Conservation (phyloP, 371 early-diverging fungal genomes). For the Actinomucor elegans region DNA sequence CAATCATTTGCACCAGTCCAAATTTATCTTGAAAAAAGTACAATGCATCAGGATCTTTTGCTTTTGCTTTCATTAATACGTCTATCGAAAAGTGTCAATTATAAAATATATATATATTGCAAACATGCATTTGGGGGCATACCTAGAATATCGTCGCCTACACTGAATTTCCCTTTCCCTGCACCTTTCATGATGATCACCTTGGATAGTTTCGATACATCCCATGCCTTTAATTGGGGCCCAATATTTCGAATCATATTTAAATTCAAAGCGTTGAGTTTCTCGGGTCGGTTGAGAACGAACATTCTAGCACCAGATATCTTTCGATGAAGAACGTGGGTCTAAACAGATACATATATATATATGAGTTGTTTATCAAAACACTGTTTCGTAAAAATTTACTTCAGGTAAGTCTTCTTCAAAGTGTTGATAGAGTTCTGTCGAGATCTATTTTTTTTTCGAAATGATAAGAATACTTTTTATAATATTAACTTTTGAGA, state of each 20-base stretch:
- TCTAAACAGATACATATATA: conserved; percentile 26
- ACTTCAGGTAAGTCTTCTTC: conserved; percentile 22
- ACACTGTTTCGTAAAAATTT: not conserved
- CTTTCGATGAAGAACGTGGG: conserved; percentile 62
- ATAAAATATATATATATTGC: not conserved
- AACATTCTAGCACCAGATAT: conserved; percentile 57
- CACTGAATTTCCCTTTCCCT: conserved; percentile 86
- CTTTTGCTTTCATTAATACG: conserved; percentile 29
- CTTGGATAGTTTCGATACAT: conserved; percentile 83
- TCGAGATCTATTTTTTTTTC: conserved; percentile 12
- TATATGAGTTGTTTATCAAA: not conserved
- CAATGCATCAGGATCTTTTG: conserved; percentile 63
- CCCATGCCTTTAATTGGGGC: conserved; percentile 89
- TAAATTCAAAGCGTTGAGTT: conserved; percentile 86
- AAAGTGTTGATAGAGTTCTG: conserved; percentile 15
- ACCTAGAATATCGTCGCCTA: conserved; percentile 94
- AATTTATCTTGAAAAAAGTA: conserved; percentile 92
- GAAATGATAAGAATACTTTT: not conserved
- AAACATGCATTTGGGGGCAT: conserved; percentile 1
- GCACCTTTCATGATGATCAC: conserved; percentile 82
- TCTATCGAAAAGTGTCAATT: conserved; percentile 21
- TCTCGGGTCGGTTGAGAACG: conserved; percentile 87
- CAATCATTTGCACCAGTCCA: conserved; percentile 86
- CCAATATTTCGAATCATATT: conserved; percentile 87
- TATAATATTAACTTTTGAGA: too few relatives aligned